Evolutionary conservation across 352 stramenopile genomes (phyloP).

Genomic region (Albugo candida): DNA sequence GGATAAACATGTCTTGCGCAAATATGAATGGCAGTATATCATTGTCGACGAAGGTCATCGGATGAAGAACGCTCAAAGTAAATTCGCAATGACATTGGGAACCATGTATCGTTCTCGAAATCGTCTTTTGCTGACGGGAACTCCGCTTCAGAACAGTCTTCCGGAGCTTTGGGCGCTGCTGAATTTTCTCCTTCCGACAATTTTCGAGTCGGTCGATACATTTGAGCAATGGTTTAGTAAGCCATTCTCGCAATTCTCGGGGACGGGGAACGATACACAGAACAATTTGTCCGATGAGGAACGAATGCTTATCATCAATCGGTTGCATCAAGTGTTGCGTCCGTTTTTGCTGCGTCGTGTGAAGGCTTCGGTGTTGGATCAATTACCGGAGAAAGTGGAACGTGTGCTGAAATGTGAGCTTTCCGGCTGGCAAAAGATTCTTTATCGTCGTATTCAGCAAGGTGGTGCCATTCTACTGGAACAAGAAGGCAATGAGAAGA

Average conservation of each 20-base stretch:
- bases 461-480: slow-evolving; percentile 68
- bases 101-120: slow-evolving; percentile 63
- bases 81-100: slow-evolving; percentile 75
- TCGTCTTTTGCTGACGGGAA: slow-evolving; percentile 95
- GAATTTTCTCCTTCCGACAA: slow-evolving; percentile 83
- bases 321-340: slow-evolving; percentile 65
- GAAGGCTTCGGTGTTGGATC: slow-evolving; percentile 72
- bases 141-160: slow-evolving; percentile 94
- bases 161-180: slow-evolving; percentile 85
- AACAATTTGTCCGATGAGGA: slow-evolving; percentile 78
- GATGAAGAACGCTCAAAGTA: slow-evolving; percentile 84
- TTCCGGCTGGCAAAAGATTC: slow-evolving; percentile 75
- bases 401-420: slow-evolving; percentile 74
- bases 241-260: slow-evolving; percentile 51
- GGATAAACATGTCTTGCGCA: slow-evolving; percentile 75
- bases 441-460: slow-evolving; percentile 78
- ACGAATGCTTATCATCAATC: slow-evolving; percentile 79
- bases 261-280: slow-evolving; percentile 15
- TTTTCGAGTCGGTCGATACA: slow-evolving; percentile 81
- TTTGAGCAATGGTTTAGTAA: slow-evolving; percentile 84
- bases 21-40: slow-evolving; percentile 85
- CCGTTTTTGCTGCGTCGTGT: slow-evolving; percentile 71
- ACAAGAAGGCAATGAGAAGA: slow-evolving; percentile 17
- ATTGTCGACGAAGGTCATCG: slow-evolving; percentile 90
- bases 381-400: slow-evolving; percentile 76